Evolutionary conservation across 345 rosid species (phyloP).

Genomic region (Populus davidiana): DNA sequence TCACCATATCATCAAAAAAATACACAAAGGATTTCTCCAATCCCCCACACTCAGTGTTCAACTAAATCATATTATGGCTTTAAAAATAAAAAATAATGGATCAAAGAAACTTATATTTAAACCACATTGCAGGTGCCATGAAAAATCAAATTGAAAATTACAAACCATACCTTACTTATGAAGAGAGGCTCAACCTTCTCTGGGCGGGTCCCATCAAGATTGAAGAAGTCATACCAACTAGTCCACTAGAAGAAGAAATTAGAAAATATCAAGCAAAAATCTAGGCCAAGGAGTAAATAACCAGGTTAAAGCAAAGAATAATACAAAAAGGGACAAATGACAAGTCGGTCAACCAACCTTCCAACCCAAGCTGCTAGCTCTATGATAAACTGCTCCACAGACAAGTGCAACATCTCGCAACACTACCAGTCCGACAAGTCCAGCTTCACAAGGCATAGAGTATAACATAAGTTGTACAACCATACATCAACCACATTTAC

Average conservation of each 20-base stretch:
- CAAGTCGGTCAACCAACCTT: constrained; percentile 43
- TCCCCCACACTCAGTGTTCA: too few relatives aligned
- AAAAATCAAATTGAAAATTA: neutral
- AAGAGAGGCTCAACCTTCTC: constrained; percentile 85
- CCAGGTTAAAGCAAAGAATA: neutral
- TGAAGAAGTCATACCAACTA: constrained; percentile 72
- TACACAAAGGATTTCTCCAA: neutral
- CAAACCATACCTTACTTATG: constrained; percentile 69
- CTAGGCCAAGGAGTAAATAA: neutral
- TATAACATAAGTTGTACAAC: neutral
- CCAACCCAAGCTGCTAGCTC: constrained; percentile 72
- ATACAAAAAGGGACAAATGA: neutral
- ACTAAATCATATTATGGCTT: neutral
- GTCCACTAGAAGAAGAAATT: constrained; percentile 51
- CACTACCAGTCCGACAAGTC: constrained; percentile 73
- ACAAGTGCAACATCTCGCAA: constrained; percentile 72
- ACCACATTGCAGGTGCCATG: neutral
- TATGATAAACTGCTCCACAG: constrained; percentile 72
- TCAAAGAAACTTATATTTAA: neutral
- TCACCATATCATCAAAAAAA: neutral
- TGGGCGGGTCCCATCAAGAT: constrained; percentile 66
- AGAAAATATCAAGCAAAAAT: constrained; percentile 1
- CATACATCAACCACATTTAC: neutral
- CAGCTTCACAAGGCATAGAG: constrained; percentile 47
- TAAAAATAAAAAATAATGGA: too few relatives aligned